These are phyloP conservation scores for Fusarium nelsonii DNA, from an alignment of 2,329 filamentous ascomycete species.

Conservation along the genomic window DNA sequence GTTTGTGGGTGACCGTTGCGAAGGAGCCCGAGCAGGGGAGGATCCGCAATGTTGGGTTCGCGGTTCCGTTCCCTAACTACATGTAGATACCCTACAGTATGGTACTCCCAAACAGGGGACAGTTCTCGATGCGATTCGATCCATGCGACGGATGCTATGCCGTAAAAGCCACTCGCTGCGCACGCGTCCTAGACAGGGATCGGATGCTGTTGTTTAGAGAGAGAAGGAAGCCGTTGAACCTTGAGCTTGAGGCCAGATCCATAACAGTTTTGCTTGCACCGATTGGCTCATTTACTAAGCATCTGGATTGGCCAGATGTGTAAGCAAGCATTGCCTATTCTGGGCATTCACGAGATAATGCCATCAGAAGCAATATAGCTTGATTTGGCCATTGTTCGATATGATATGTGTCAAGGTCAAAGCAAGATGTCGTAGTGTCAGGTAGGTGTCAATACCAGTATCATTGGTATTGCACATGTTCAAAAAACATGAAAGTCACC, in stretches of 20 bases:
- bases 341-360: neutral
- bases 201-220: constrained; percentile 2
- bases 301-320: neutral
- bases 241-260: constrained; percentile 1
- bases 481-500: neutral
- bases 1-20: constrained; percentile 38
- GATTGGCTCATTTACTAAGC: constrained; percentile 21
- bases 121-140: constrained; percentile 6
- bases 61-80: neutral
- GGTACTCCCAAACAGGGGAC: neutral
- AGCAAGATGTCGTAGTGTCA: neutral
- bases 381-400: neutral
- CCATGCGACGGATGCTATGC: neutral
- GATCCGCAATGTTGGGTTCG: constrained; percentile 31
- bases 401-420: too few species aligned
- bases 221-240: neutral
- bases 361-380: neutral
- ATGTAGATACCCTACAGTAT: neutral
- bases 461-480: neutral
- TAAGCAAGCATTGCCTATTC: constrained; percentile 20
- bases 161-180: constrained; percentile 12
- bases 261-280: constrained; percentile 9
- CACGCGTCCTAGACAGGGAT: constrained; percentile 18
- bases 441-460: neutral
- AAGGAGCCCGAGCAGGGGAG: constrained; percentile 28